Conservation (phyloP, 2,329 filamentous ascomycete species). For the Cryphonectria carpinicola region DNA sequence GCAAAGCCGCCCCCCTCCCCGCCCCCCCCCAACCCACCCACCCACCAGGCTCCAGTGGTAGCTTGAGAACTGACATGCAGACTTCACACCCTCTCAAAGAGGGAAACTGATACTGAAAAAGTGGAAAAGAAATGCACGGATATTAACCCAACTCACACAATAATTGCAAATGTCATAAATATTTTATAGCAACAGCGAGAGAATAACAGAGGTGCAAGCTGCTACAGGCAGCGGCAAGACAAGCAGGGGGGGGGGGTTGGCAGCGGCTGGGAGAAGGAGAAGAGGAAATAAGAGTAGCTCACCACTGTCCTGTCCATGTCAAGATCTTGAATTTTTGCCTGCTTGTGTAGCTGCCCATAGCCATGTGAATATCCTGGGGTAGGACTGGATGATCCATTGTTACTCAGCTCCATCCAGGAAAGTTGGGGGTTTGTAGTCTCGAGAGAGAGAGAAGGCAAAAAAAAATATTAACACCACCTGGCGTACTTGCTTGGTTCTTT, state of each 20-base stretch:
- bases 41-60: no score
- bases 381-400: background rate
- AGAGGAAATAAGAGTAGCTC: background rate
- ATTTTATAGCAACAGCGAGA: background rate
- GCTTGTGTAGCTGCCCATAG: background rate
- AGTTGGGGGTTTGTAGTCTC: background rate
- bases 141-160: background rate
- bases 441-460: background rate
- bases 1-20: background rate
- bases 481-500: background rate
- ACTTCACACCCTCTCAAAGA: background rate
- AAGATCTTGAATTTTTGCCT: slow-evolving; percentile 1
- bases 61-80: background rate
- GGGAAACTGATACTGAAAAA: background rate
- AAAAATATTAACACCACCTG: background rate
- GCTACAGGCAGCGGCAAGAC: background rate
- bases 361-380: background rate
- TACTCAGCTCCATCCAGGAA: background rate
- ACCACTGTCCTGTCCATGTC: background rate
- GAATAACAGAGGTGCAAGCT: background rate
- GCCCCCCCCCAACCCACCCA: no score
- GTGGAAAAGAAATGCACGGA: background rate
- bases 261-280: background rate
- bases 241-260: background rate
- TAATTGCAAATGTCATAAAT: background rate